Evolutionary conservation across 1,284 basidiomycete species (phyloP).

Genomic region (Albatrellus sp.): DNA sequence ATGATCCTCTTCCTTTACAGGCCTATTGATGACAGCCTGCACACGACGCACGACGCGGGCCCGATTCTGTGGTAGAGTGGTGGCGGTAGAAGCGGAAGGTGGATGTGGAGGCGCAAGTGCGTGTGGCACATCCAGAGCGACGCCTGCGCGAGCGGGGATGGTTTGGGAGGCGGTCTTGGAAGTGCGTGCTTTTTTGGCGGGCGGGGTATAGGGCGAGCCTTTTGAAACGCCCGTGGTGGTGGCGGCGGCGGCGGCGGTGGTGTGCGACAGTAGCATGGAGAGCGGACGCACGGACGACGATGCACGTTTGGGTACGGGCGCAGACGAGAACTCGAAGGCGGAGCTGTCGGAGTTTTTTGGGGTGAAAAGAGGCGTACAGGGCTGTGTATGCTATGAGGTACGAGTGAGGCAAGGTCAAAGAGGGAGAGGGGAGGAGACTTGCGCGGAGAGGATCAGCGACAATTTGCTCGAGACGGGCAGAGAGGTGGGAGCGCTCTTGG

Average conservation of each 20-base stretch:
- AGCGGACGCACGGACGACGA: conserved; percentile 10
- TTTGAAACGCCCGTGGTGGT: not conserved
- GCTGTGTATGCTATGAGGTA: not conserved
- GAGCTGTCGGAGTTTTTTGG: conserved; percentile 10
- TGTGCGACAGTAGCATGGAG: not conserved
- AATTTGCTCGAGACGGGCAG: conserved; percentile 43
- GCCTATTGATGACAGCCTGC: conserved; percentile 11
- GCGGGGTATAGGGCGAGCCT: not conserved
- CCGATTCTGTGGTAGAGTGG: not conserved
- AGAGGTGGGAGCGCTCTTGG: conserved; percentile 42
- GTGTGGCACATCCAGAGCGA: not conserved
- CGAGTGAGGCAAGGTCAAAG: not conserved
- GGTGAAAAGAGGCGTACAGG: conserved; percentile 11
- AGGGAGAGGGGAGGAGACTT: conserved; percentile 3
- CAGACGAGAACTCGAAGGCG: conserved; percentile 12
- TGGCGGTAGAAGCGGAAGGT: not conserved
- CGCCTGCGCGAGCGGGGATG: not conserved
- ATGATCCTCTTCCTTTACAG: conserved; percentile 10
- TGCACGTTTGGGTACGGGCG: conserved; percentile 15
- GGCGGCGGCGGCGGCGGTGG: not conserved
- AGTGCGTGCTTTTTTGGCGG: not conserved
- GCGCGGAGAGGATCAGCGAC: conserved; percentile 6
- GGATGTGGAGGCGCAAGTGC: not conserved
- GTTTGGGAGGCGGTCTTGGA: conserved; percentile 1
- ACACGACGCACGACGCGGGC: conserved; percentile 10